Evolutionary conservation across 768 basidiomycete species (phyloP), one percentile per base, ranked within the genome.

Genomic region (Rhizopogon vesiculosus): DNA sequence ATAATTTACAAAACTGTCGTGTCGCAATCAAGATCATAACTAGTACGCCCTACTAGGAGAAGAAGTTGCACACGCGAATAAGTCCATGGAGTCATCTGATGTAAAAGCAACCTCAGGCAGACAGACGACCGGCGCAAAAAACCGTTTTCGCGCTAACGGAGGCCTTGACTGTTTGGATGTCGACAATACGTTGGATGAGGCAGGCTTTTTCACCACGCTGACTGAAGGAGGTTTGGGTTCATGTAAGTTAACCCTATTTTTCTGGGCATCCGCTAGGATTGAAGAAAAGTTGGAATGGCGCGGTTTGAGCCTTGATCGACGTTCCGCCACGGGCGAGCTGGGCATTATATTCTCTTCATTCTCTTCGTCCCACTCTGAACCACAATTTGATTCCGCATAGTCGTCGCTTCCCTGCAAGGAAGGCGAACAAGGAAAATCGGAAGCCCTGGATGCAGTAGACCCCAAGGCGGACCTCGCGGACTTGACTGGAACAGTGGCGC

Each of bases 71-170:
- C 64, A 71, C 18, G 76, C 72, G 63, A 82, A 81, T 54, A 82
- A 65, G 66, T 83, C 71, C 59, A 83, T 64, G 5, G 73, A 73
- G 59, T 83, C 81, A 49, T 82, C 80, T 10, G 81, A 83, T 42
- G 61, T 53, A 15, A 62, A 53, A 48, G 68, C 45, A 57, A 49
- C 44, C 48, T 44, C 28, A n/a, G 53, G 31, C 13, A 15, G 51
- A 40, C n/a, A 59, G 35, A 44, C 16, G 38, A 49, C 52, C 31
- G 57, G 54, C 55, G 59, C 49, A 33, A 33, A 33, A 33, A 33
- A 48, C 19, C 15, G 58, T 55, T 53, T 35, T 18, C 19, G 35
- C 35, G 13, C 55, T 57, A n/a, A 59, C 56, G 42, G 43, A 55
- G 28, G 58, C 59, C 16, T 61, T 46, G 28, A 15, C 43, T 52